Percentiles rank a stretch among this genome's conserved stretches.
Evolutionary conservation across 2,329 filamentous ascomycete genomes (phyloP).

Genomic region (Fusarium papillatum): DNA sequence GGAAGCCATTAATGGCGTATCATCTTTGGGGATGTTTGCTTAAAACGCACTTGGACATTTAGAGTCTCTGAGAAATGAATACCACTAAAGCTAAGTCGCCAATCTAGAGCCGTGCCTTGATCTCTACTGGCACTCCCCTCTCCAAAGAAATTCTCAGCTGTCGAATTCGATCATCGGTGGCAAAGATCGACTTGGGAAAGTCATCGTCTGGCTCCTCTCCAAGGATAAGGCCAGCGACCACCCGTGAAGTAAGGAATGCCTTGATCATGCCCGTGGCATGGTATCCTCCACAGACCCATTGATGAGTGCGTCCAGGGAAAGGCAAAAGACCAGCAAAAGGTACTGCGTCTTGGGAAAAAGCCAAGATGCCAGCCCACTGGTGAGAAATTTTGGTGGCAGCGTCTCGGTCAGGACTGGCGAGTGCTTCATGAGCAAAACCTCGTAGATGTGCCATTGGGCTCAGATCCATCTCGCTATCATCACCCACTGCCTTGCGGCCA

Average conservation of each 20-base stretch:
- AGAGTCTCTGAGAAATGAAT: neutral
- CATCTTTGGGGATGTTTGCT: neutral
- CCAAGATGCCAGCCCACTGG: neutral
- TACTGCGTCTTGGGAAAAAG: neutral
- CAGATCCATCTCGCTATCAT: neutral
- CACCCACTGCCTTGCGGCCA: neutral
- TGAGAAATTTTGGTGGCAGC: neutral
- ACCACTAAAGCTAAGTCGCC: neutral
- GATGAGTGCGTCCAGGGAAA: neutral
- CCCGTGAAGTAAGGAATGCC: neutral
- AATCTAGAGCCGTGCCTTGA: neutral
- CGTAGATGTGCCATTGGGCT: neutral
- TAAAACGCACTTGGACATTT: no score
- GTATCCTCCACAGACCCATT: neutral
- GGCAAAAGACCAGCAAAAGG: neutral
- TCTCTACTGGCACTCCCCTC: neutral
- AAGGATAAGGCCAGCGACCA: neutral
- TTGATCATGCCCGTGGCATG: neutral
- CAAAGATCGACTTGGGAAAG: neutral
- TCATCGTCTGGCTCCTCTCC: neutral
- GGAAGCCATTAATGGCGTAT: neutral
- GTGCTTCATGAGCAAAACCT: neutral
- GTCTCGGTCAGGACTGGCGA: neutral
- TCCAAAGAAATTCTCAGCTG: neutral
- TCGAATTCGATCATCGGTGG: neutral